Evolutionary conservation across 805 yeast species (phyloP), one percentile per base, ranked within the genome.

Genomic region (Komagataella mondaviorum): DNA sequence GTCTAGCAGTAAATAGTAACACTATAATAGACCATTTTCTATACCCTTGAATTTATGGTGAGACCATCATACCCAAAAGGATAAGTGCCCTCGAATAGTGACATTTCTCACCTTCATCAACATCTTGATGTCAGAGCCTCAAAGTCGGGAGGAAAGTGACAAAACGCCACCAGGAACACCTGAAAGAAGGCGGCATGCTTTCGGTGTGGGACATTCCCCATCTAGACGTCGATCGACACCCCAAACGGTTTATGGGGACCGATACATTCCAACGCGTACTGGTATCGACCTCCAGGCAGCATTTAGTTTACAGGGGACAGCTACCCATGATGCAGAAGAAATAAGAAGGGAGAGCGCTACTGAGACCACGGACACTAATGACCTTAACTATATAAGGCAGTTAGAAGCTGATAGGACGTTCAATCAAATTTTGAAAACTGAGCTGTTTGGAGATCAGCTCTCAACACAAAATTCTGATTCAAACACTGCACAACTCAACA

Each of bases 261-360:
- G 98, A 52, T 88, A 81, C 64, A 87, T 93, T 23, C 99, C 99
- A 4, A 81, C 78, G 54, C 69, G 99, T 49, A 81, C 87, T 1
- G 96, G 96, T 0, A 77, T 88, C 23, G 95, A 88, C 59, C 69
- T 91, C 14, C 93, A 88, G 60, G 88, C 96, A 0, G 96, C 96
- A 6, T 84, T 81, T 63, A 76, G 81, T 53, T 66, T 81, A 22
- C 39, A 30, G 39, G 39, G 39, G 14, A 30, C 39, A 5, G 39
- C 5, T 30, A 10, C 39, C 39, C 39, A 30, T 30, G 39, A 30
- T 30, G 39, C 39, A 30, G 49, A 73, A 53, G 8, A 47, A 51
- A 2, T 46, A 50, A 2, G 18, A 51, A 2, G 44, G 43, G 24
- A 52, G 51, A n/a, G 46, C 45, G 6, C 51, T 1, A 52, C 50